These are phyloP conservation scores for sweet orange (Citrus sinensis) DNA, from an alignment of 345 rosid species.

Conservation along the genomic window DNA sequence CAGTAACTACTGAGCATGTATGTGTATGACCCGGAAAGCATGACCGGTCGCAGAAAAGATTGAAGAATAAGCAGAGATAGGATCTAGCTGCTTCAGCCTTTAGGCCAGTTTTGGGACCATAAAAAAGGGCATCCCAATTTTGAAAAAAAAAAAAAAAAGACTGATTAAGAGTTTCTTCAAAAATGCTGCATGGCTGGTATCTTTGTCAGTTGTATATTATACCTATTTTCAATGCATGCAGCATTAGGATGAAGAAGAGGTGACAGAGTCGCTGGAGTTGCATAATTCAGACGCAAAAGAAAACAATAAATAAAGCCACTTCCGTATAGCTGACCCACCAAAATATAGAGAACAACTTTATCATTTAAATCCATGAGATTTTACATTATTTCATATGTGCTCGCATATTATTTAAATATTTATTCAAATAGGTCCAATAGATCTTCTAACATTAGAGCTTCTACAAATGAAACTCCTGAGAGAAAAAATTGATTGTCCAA, in stretches of 20 bases:
- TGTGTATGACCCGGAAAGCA: background rate
- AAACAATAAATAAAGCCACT: background rate
- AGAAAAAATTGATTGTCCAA: too few species aligned
- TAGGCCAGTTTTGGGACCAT: slow-evolving; percentile 4
- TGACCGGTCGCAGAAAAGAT: background rate
- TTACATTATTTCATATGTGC: too few species aligned
- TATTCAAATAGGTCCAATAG: background rate
- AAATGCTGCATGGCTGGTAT: background rate
- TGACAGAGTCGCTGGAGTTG: background rate
- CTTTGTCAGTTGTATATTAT: slow-evolving; percentile 5
- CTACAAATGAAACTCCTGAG: too few species aligned
- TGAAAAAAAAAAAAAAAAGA: background rate
- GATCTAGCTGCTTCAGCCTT: background rate
- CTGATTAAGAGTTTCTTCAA: background rate
- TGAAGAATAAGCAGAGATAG: background rate
- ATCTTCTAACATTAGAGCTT: too few species aligned
- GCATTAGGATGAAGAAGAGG: slow-evolving; percentile 1
- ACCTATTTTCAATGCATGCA: slow-evolving; percentile 19
- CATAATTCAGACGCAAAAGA: background rate
- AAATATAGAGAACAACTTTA: too few species aligned
- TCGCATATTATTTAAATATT: too few species aligned
- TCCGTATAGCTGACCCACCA: background rate
- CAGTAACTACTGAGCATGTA: background rate
- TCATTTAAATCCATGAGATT: background rate
- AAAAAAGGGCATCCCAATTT: background rate